These are phyloP conservation scores for Malassezia psittaci DNA, from an alignment of 1,284 basidiomycete genomes.

Conservation along the genomic window DNA sequence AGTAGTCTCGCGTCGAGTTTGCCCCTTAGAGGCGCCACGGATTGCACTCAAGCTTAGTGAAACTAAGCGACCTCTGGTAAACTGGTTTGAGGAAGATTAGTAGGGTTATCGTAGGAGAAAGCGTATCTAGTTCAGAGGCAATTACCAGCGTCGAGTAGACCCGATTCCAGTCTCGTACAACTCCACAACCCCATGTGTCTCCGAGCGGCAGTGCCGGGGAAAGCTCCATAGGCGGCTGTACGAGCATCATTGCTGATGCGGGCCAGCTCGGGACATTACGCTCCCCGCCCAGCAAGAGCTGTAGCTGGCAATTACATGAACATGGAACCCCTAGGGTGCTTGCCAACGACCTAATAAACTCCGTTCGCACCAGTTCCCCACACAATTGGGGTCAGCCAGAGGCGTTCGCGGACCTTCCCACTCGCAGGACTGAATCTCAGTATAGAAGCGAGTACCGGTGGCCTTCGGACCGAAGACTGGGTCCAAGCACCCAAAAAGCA, in stretches of 20 bases:
- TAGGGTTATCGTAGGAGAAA: neutral
- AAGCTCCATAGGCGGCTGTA: conserved; percentile 9
- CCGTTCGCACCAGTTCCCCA: neutral
- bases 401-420: conserved; percentile 48
- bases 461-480: conserved; percentile 36
- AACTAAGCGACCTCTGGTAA: conserved; percentile 10
- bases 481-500: neutral
- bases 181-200: conserved; percentile 4
- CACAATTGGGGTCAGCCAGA: conserved; percentile 21
- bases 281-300: conserved; percentile 20
- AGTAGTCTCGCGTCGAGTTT: conserved; percentile 47
- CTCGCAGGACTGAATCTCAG: conserved; percentile 29
- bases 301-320: neutral
- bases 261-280: conserved; percentile 17
- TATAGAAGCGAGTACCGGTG: conserved; percentile 39
- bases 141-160: conserved; percentile 11
- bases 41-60: conserved; percentile 44
- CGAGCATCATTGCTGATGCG: conserved; percentile 17
- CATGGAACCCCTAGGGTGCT: neutral
- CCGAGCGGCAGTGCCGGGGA: conserved; percentile 17
- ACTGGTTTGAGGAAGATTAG: neutral
- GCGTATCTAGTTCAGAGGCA: neutral
- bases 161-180: conserved; percentile 16
- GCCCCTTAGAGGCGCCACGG: conserved; percentile 34
- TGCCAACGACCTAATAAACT: neutral